Evolutionary conservation across 1,284 basidiomycete species (phyloP), one percentile per base, ranked within the genome.

Genomic region (Apiotrichum domesticum): DNA sequence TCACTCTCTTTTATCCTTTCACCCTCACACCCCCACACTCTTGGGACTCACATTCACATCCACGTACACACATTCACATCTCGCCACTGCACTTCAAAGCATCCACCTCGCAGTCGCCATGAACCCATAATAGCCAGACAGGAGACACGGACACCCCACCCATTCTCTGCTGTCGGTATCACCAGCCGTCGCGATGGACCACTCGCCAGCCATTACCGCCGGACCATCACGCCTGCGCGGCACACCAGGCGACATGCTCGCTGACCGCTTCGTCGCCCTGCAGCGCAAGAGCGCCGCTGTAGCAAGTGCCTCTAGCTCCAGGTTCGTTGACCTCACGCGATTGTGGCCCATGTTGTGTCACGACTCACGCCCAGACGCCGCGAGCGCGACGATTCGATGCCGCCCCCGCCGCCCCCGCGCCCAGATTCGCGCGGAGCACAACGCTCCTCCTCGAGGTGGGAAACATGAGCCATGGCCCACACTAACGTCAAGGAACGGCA

Each of bases 251-350:
- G 53, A 59, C 14, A 43, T 45, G 7, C n/a, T 55, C 54, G 66
- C 40, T 0, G 67, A 63, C 46, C 53, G 63, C 37, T 64, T 66
- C 33, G 51, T 66, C 29, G 63, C 67, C 34, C 49, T 68, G 13
- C 68, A 70, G 54, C 55, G 70, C 35, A 66, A 68, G 57, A 69
- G 67, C 40, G 69, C 66, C 4, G 34, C 49, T 9, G 15, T 42
- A 47, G 11, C 55, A 44, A 45, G 9, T 39, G 8, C 29, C 29
- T 29, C 29, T 29, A 29, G 51, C 21, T 35, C 21, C 11, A 45
- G 46, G 55, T 53, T 29, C 3, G 29, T 29, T 29, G 3, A 29
- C 29, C 6, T 39, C 49, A 41, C 44, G 15, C 37, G 45, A 46
- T 4, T 32, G 32, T 13, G 29, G 2, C 44, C 13, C 11, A 5